These are phyloP conservation scores for Xylariaceae sp. DNA, from an alignment of 2,329 filamentous ascomycete genomes.

Conservation along the genomic window DNA sequence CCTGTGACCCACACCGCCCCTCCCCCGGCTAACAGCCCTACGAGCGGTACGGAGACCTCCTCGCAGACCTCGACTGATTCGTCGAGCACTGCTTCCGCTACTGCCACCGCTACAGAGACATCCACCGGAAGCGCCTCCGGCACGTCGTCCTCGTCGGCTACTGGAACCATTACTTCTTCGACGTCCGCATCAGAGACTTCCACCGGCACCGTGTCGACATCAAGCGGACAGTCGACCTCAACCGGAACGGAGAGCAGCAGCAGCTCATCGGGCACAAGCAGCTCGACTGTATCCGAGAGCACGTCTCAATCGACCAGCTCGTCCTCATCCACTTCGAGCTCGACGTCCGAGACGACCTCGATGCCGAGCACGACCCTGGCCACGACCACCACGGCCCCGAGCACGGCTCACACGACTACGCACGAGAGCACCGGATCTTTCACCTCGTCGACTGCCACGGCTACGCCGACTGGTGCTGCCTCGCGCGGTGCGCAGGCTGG, in stretches of 20 bases:
- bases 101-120: slow-evolving; percentile 4
- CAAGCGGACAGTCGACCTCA: neutral
- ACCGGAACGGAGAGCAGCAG: neutral
- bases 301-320: slow-evolving; percentile 9
- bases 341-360: neutral
- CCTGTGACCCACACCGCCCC: slow-evolving; percentile 11
- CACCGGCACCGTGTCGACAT: neutral
- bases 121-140: neutral
- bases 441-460: slow-evolving; percentile 2
- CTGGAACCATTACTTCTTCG: neutral
- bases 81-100: slow-evolving; percentile 11
- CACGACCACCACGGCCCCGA: neutral
- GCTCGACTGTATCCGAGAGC: neutral
- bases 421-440: neutral
- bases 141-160: slow-evolving; percentile 4
- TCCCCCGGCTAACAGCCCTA: slow-evolving; percentile 10
- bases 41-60: slow-evolving; percentile 15
- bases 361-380: neutral
- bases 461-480: slow-evolving; percentile 15
- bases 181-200: neutral
- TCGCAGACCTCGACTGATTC: slow-evolving; percentile 18
- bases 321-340: slow-evolving; percentile 2
- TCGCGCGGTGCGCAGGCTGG: slow-evolving; percentile 14
- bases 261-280: neutral
- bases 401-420: neutral